Evolutionary conservation across 2,329 filamentous ascomycete genomes (phyloP), one percentile per base, ranked within the genome.

Genomic region (Alternaria burnsii): DNA sequence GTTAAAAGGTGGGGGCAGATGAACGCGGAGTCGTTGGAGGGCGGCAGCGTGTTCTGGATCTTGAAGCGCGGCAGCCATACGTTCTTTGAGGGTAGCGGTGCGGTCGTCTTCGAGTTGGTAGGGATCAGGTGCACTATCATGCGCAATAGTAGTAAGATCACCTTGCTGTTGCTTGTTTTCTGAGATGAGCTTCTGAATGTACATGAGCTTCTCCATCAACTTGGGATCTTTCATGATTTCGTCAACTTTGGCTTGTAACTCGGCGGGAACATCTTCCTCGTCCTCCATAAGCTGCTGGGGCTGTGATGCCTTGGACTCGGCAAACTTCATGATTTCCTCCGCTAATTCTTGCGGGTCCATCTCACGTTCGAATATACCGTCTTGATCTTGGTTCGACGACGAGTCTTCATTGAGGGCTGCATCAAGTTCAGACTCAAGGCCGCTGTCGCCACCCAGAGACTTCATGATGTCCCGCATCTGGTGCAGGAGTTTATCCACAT

Each of bases 141-240:
- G 67, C 8, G 51, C 59, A 20, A 69, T 70, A 3, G 64, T 60
- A 14, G 68, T 66, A 5, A 70, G 52, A 51, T 68, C 60, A 14
- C 57, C 36, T 8, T 62, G 53, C 18, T 43, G 46, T 32, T 58
- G 43, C 36, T 68, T 47, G 10, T 61, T 56, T 32, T 75, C 61
- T 0, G 54, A 59, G 9, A 76, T 69, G 14, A 73, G 44, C 14
- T 71, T 66, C 50, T 71, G 70, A 43, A 77, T 74, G 55, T 73
- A 70, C 30, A 66, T 53, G 4, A 78, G 68, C 60, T 76, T 78
- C 55, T 77, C 67, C 62, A 77, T 63, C 1, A 77, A 67, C 16
- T 67, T 64, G 7, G 76, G 76, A 48, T 77, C 75, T 42, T 70
- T 59, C 68, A 78, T 72, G 43, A 78, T 76, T 47, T 71, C 69